Evolutionary conservation across 345 rosid genomes (phyloP).

Genomic region (Sapria himalayana): DNA sequence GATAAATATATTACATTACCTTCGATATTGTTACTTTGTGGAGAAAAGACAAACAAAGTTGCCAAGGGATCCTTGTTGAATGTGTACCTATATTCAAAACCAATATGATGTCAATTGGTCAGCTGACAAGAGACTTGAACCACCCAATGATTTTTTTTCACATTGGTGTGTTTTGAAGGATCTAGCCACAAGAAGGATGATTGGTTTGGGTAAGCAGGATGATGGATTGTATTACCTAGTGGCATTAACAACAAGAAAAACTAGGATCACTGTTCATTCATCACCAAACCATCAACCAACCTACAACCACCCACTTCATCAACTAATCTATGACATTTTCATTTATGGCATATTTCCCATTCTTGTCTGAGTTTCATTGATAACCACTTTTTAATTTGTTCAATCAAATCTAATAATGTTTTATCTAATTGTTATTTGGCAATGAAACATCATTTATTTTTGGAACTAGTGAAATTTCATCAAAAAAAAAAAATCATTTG

Average conservation of each 20-base stretch:
- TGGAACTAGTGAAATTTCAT: neutral
- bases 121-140: neutral
- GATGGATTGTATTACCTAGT: conserved; percentile 4
- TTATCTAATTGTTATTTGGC: neutral
- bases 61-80: neutral
- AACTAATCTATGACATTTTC: neutral
- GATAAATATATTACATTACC: neutral
- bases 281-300: too few species aligned
- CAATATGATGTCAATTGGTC: conserved; percentile 3
- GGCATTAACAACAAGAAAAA: neutral
- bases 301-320: neutral
- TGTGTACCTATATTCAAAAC: neutral
- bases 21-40: neutral
- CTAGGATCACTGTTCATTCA: neutral
- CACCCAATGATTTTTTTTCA: neutral
- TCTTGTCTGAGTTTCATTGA: neutral
- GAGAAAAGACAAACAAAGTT: neutral
- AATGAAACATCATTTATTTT: neutral
- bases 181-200: conserved; percentile 4
- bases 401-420: neutral
- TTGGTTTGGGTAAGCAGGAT: conserved; percentile 1
- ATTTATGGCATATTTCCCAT: neutral
- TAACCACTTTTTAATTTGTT: neutral
- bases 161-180: conserved; percentile 5
- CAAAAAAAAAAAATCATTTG: neutral